Evolutionary conservation across 2,329 filamentous ascomycete genomes (phyloP), one percentile per base, ranked within the genome.

Genomic region (Alternaria viburni): DNA sequence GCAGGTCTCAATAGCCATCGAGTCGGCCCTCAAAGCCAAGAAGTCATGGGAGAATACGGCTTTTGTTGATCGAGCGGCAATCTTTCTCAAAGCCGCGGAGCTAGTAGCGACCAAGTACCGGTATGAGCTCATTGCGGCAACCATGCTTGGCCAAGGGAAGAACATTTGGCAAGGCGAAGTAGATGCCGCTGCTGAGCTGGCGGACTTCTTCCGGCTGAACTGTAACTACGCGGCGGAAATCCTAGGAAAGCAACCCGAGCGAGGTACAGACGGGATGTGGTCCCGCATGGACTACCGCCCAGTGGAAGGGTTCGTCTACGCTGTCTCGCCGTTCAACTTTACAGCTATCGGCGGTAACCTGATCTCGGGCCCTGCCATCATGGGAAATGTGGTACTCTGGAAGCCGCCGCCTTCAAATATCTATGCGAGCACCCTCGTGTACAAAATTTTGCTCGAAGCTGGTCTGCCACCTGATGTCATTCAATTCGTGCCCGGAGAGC

Each of bases 151-250:
- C 61, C 95, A 98, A 83, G 95, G 95, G 74, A 97, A 97, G 88
- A 97, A 97, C 80, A 93, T 92, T 47, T 97, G 93, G 93, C 95
- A 98, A 82, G 95, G 94, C 19, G 95, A 98, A 86, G 97, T 97
- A 68, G 95, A 97, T 80, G 88, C 93, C 46, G 94, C 94, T 19
- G 95, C 95, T 19, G 95, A 98, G 85, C 83, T 96, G 73, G 90
- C 88, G 69, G 95, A 98, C 80, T 97, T 97, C 82, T 86, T 97
- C 61, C 82, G 84, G n/a, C 96, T 97, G 84, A 96, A 95, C 78
- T 93, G 97, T 54, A 89, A 93, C 79, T 97, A 95, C 78, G 95
- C 94, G 32, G 90, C 96, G 82, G 92, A 97, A 80, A 83, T 97
- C 55, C 95, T 97, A 78, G 87, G 88, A 43, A 90, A 93, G 78